phyloP scores from a whole-genome alignment of 176 grass and related monocot species.

The Triticum turgidum region DNA sequence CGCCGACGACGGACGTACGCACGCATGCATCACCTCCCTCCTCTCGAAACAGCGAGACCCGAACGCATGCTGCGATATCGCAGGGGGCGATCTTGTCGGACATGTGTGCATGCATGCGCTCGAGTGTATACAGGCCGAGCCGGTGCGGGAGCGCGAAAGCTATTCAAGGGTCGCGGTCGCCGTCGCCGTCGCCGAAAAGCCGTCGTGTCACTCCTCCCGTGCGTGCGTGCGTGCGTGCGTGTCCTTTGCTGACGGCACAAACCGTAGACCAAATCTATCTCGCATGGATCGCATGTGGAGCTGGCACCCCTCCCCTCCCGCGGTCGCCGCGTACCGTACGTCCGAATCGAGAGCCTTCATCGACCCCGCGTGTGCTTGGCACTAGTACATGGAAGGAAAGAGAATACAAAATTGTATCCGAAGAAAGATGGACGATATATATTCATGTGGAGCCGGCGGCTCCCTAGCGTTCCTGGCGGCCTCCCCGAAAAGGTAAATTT shows the following conservation, averaged over 20 bases:
- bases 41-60: too few species aligned
- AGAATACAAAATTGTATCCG: too few species aligned
- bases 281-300: neutral
- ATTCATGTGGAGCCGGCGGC: too few species aligned
- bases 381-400: too few species aligned
- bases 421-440: too few species aligned
- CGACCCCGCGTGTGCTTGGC: too few species aligned
- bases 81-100: slow-evolving; percentile 27
- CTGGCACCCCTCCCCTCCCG: too few species aligned
- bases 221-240: neutral
- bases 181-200: neutral
- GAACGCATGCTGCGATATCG: neutral
- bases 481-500: too few species aligned
- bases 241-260: neutral
- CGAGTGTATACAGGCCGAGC: neutral
- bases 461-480: too few species aligned
- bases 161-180: neutral
- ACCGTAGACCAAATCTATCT: neutral
- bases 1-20: too few species aligned
- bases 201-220: neutral
- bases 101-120: neutral
- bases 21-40: neutral
- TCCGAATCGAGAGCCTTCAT: too few species aligned
- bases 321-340: too few species aligned
- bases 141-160: neutral